Evolutionary conservation across 106 monocot genomes (phyloP).

Genomic region (Xerophyta viscosa): DNA sequence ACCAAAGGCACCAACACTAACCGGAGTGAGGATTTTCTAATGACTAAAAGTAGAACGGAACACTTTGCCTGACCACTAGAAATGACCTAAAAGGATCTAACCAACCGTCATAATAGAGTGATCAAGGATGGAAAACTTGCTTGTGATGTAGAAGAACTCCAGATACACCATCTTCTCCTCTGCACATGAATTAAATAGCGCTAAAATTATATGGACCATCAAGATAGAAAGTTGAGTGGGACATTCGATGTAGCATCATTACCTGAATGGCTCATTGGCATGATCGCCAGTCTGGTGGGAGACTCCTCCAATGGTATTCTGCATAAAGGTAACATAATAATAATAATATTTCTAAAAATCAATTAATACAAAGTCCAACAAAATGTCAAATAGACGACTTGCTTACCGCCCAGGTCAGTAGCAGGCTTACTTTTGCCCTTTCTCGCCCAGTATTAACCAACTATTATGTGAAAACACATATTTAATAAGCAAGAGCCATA

Average conservation of each 20-base stretch:
- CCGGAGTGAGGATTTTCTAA: neutral
- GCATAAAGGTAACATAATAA: slow-evolving; percentile 16
- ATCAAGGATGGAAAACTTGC: slow-evolving; percentile 52
- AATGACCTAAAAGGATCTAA: slow-evolving; percentile 33
- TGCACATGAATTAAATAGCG: slow-evolving; percentile 23
- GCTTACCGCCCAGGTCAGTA: slow-evolving; percentile 93
- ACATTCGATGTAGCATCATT: slow-evolving; percentile 12
- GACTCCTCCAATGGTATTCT: slow-evolving; percentile 96
- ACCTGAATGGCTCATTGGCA: slow-evolving; percentile 95
- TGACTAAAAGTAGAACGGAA: too few relatives aligned
- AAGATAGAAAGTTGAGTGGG: too few relatives aligned
- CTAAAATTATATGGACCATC: neutral
- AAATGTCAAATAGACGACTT: neutral
- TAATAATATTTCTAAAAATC: neutral
- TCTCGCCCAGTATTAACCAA: slow-evolving; percentile 95
- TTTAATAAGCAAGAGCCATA: neutral
- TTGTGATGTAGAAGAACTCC: slow-evolving; percentile 98
- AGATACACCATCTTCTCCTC: slow-evolving; percentile 93
- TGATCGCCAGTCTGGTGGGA: slow-evolving; percentile 88
- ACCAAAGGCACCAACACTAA: neutral
- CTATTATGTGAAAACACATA: slow-evolving; percentile 22
- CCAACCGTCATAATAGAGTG: slow-evolving; percentile 33
- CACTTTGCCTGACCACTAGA: slow-evolving; percentile 12
- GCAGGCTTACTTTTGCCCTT: slow-evolving; percentile 97
- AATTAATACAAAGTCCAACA: too few relatives aligned